Evolutionary conservation across 768 basidiomycete genomes (phyloP), one percentile per base, ranked within the genome.

Genomic region (Leccinum rimulosum): DNA sequence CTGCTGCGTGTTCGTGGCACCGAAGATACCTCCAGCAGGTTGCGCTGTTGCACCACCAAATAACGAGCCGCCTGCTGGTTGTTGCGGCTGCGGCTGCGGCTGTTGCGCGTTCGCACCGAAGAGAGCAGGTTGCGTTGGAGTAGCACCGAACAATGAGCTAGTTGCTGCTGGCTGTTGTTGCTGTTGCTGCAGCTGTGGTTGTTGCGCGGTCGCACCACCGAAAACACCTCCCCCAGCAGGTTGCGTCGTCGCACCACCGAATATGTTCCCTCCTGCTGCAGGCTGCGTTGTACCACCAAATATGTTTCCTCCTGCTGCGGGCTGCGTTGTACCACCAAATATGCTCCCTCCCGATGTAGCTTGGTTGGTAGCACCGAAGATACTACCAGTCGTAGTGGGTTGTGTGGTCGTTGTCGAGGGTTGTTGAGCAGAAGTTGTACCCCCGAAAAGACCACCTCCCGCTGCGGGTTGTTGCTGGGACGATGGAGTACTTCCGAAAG

Each of bases 401-500:
- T 68, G 64, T 6, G 66, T 53, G 45, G 54, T 48, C 50, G 58
- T 58, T 43, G 38, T n/a, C 6, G 58, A 53, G 28, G 60, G 56
- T 9, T 66, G 66, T 9, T 66, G 66, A 36, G 59, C 28, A 38
- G 62, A n/a, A 15, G 17, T 35, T 10, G 65, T 52, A 40, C 40
- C 43, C 40, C 68, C 67, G 17, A 68, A 68, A 35, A 64, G 57
- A n/a, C 59, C 36, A 10, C 64, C 49, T 27, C 67, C 68, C 14
- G 52, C 49, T 15, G 63, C 54, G 6, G 65, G 57, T 56, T 63
- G 69, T 49, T 66, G 70, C 31, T 75, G 72, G 35, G 71, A 58
- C 14, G 56, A 54, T 62, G 61, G 59, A 8, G 62, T 61, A 40
- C 31, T 57, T 25, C 72, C 73, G n/a, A 73, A 74, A 17, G 74